Evolutionary conservation across 2,329 filamentous ascomycete species (phyloP), one percentile per base, ranked within the genome.

Genomic region (Zelopaecilomyces penicillatus): DNA sequence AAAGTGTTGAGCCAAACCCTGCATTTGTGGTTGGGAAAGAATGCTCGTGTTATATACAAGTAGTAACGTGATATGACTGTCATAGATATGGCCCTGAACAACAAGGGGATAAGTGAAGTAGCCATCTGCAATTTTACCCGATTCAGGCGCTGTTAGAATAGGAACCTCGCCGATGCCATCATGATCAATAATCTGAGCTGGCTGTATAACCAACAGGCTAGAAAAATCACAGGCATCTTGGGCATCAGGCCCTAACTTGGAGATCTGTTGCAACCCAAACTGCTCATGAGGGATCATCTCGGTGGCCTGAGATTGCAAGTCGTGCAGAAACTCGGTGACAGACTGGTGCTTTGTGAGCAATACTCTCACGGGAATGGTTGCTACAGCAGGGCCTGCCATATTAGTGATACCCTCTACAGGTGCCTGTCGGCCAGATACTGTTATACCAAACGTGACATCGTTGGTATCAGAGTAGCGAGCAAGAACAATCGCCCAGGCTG

Each of bases 231-330:
- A 32, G 19, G 19, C 19, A 19, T 19, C 19, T 19, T 19, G 2
- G 2, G 19, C 19, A 19, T 19, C 19, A 19, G 19, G 19, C 19
- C 19, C 19, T 4, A 35, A 28, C 6, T 28, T 37, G 30, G 9
- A 30, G 72, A 37, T 50, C 37, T 59, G 52, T 9, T 56, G 52
- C 4, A 63, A 43, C 27, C 57, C 55, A 27, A 55, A 45, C 9
- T 61, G 49, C 42, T 57, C 60, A 35, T 45, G 52, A 4, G 47
- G 49, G 1, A 43, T 49, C 48, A 50, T 54, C 40, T 59, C 53
- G 19, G 44, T 43, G 7, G 49, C 38, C 42, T 47, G 46, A n/a
- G 48, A 44, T 49, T 62, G 57, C 9, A 58, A 38, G 10, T 37
- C 35, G 4, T 34, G 36, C 11, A 54, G 48, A 12, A 47, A 54